phyloP scores from a whole-genome alignment of 805 yeast genomes.

The Tetrapisispora nanseiensis region DNA sequence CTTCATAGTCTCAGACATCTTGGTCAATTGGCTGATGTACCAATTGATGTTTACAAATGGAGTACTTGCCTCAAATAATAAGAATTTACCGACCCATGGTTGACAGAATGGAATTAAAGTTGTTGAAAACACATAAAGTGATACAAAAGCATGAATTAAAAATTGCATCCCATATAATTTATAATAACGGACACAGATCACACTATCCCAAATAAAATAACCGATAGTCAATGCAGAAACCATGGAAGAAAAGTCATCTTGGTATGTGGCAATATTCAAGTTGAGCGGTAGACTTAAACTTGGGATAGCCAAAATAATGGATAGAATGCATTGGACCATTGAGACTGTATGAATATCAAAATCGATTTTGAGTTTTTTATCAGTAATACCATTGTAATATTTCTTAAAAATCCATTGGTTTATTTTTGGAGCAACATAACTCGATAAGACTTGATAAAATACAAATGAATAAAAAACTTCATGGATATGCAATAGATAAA shows the following conservation, averaged over 20 bases:
- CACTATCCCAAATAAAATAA: conserved; percentile 82
- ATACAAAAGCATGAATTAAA: conserved; percentile 71
- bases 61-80: conserved; percentile 78
- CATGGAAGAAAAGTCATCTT: conserved; percentile 67
- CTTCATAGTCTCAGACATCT: background rate
- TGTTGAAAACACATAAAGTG: conserved; percentile 45
- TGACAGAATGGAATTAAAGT: conserved; percentile 66
- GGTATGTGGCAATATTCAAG: conserved; percentile 49
- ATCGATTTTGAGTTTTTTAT: conserved; percentile 45
- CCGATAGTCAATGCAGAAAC: conserved; percentile 66
- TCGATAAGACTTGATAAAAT: conserved; percentile 49
- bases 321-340: conserved; percentile 67
- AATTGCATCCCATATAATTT: conserved; percentile 70
- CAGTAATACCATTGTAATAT: conserved; percentile 40
- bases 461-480: conserved; percentile 54
- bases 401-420: conserved; percentile 42
- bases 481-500: conserved; percentile 55
- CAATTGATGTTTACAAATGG: conserved; percentile 91
- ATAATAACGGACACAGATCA: conserved; percentile 53
- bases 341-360: conserved; percentile 90
- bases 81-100: conserved; percentile 72
- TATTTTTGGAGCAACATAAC: conserved; percentile 39
- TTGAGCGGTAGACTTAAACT: conserved; percentile 44
- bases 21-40: conserved; percentile 31
- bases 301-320: conserved; percentile 53